Base-by-base conservation (phyloP, 2,329 filamentous ascomycete genomes). In the Elsinoe ampelina region DNA sequence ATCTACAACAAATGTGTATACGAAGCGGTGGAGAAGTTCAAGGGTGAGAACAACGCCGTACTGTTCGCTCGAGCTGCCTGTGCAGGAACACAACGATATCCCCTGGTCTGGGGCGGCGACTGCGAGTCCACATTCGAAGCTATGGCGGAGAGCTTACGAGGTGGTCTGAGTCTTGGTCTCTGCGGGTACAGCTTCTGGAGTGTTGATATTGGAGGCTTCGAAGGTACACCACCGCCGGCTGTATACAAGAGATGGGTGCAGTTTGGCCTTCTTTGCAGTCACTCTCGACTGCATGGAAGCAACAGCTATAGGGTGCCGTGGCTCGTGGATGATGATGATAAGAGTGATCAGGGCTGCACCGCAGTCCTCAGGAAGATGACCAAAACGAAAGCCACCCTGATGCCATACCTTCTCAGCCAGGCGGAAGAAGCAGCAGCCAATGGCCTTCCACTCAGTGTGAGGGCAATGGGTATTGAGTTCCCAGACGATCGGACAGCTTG, bases 241-340 rank as follows among this genome's bases (percentile, higher is more conserved):
- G 80, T 89, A 63, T 89, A 89, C 71, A 89, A 88, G 72, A 81
- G 85, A 50, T 89, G 85, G 85, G 84, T 88, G 5, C 84, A 84
- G n/a, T 87, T 88, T 68, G 85, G 85, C 0, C 75, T 88, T 1
- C 71, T 89, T 39, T 87, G 83, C 62, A 81, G 80, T 8, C 85
- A 89, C 68, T 86, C 82, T 36, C 78, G 85, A 12, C 75, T 89
- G 10, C 85, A 89, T 66, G 85, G 85, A 2, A 84, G 81, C 52
- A 80, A 76, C 59, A 85, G 81, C 2, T 89, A 87, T 71, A 82
- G 85, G 15, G 84, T 88, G n/a, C 85, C 85, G 2, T 89, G 85
- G 85, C 78, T 81, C 42, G 82, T 87, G 59, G 85, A 87, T 63
- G 70, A 79, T 58, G 82, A 86, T 50, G 83, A 74, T 22, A 67